These are phyloP conservation scores for Saturnispora halmiae DNA, from an alignment of 805 yeast species.

Conservation along the genomic window DNA sequence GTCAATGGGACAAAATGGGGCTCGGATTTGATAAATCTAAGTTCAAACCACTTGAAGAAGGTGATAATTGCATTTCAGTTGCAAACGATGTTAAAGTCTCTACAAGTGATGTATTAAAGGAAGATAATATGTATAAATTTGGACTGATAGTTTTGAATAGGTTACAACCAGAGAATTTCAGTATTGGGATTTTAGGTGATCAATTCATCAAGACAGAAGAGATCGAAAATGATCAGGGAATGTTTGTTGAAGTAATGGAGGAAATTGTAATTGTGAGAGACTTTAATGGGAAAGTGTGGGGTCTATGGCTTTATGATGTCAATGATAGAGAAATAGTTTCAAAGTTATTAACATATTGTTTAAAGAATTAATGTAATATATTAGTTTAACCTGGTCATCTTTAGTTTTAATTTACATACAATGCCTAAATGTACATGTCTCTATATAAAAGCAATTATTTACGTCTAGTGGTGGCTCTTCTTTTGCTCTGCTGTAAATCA, in stretches of 20 bases:
- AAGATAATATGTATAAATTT: constrained; percentile 41
- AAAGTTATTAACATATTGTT: constrained; percentile 30
- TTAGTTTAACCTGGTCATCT: too few species aligned
- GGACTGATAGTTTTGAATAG: constrained; percentile 67
- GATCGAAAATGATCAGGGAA: constrained; percentile 27
- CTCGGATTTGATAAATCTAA: constrained; percentile 6
- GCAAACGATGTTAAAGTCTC: constrained; percentile 8
- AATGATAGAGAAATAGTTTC: constrained; percentile 54
- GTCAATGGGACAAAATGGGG: constrained; percentile 5
- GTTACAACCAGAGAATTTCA: constrained; percentile 58
- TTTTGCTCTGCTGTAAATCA: constrained; percentile 1
- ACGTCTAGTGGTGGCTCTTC: not conserved
- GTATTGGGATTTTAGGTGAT: constrained; percentile 58
- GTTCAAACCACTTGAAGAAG: constrained; percentile 3
- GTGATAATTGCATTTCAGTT: not conserved
- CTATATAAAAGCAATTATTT: not conserved
- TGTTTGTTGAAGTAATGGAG: constrained; percentile 61
- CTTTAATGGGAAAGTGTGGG: constrained; percentile 60
- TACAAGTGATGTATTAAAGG: constrained; percentile 28
- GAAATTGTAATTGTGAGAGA: constrained; percentile 63
- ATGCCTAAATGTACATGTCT: not conserved
- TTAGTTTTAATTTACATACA: too few species aligned
- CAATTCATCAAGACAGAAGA: constrained; percentile 29
- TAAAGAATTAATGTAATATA: constrained; percentile 20
- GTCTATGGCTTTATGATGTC: constrained; percentile 68